Conservation (phyloP, 169 alveolate genomes). For the Toxoplasma gondii region DNA sequence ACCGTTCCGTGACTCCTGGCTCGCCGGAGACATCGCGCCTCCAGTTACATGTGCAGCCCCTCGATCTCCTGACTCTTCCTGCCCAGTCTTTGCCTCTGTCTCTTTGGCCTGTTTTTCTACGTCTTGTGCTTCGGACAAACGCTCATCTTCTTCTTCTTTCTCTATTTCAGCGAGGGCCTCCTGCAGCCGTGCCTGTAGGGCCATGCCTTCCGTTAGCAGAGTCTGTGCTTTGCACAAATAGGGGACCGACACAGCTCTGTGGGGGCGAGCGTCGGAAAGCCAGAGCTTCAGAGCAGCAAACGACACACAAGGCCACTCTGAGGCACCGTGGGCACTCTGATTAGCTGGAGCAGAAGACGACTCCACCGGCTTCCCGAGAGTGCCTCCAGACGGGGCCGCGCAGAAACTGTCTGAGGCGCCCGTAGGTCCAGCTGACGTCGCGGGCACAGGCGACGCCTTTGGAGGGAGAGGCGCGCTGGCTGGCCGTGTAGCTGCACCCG, state of each 20-base stretch:
- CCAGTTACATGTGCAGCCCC: not conserved
- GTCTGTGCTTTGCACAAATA: conserved; percentile 44
- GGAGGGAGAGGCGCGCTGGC: not conserved
- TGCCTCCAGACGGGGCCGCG: not conserved
- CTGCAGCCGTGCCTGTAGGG: conserved; percentile 29
- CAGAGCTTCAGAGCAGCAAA: conserved; percentile 54
- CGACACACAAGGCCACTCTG: conserved; percentile 40
- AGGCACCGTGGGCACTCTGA: not conserved
- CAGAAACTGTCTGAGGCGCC: not conserved
- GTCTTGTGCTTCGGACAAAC: not conserved
- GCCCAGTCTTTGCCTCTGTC: not conserved
- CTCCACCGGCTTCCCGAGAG: not conserved
- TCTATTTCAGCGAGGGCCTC: not conserved
- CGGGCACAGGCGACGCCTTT: not conserved
- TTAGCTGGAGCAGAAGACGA: not conserved
- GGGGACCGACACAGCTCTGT: conserved; percentile 38
- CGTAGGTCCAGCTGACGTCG: not conserved
- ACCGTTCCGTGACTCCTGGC: too few species aligned
- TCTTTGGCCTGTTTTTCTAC: not conserved
- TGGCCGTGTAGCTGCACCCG: not conserved
- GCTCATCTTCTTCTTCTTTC: not conserved
- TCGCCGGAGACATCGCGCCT: too few species aligned
- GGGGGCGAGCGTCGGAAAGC: conserved; percentile 53
- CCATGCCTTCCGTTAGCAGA: conserved; percentile 45
- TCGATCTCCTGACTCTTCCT: not conserved